These are phyloP conservation scores for Zygosaccharomyces siamensis DNA, from an alignment of 805 yeast genomes.

Conservation along the genomic window DNA sequence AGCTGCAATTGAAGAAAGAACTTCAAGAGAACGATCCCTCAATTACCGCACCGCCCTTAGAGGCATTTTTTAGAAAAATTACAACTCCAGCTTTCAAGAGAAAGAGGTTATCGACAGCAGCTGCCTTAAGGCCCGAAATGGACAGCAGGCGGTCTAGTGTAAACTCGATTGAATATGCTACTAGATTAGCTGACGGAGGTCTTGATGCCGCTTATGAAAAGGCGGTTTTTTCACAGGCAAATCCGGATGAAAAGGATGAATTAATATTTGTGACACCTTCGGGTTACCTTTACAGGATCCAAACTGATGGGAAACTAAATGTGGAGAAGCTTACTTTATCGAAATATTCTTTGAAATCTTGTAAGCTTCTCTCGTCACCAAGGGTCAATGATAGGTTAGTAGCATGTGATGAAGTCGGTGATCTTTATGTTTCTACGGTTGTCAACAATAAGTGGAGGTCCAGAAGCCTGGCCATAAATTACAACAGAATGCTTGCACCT, in stretches of 20 bases:
- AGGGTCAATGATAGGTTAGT: constrained; percentile 70
- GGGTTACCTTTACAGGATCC: constrained; percentile 46
- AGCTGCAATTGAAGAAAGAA: constrained; percentile 31
- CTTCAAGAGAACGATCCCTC: constrained; percentile 34
- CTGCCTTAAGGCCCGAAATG: constrained; percentile 2
- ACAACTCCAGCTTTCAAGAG: constrained; percentile 44
- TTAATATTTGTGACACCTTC: constrained; percentile 48
- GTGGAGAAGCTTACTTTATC: constrained; percentile 32
- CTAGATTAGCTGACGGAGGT: constrained; percentile 23
- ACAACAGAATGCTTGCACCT: constrained; percentile 39
- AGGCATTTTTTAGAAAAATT: constrained; percentile 55
- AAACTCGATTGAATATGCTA: constrained; percentile 13
- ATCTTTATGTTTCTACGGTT: constrained; percentile 56
- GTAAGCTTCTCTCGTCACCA: constrained; percentile 59
- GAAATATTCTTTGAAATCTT: constrained; percentile 40
- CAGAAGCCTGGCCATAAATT: constrained; percentile 45
- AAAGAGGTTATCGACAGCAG: constrained; percentile 26
- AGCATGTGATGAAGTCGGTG: constrained; percentile 45
- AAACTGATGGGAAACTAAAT: constrained; percentile 37
- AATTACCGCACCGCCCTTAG: constrained; percentile 39
- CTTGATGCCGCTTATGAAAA: constrained; percentile 21
- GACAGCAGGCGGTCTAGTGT: constrained; percentile 9
- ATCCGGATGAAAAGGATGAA: constrained; percentile 35
- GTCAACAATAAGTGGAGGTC: constrained; percentile 64
- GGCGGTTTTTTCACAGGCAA: constrained; percentile 4